phyloP scores from a whole-genome alignment of 352 stramenopile genomes.

The Lagenidium giganteum region DNA sequence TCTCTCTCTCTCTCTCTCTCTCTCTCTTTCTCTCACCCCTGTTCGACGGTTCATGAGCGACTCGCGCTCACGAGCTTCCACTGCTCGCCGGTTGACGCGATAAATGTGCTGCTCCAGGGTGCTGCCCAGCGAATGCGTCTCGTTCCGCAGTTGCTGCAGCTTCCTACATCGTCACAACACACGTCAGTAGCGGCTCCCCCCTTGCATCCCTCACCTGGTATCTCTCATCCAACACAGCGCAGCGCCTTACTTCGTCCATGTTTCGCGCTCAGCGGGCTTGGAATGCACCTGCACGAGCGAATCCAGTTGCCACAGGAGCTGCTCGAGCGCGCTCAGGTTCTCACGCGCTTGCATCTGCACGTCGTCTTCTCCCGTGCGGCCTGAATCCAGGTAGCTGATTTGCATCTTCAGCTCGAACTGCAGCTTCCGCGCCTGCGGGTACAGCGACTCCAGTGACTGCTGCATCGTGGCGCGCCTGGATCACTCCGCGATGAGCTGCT shows the following conservation, averaged over 20 bases:
- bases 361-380: constrained; percentile 41
- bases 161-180: constrained; percentile 25
- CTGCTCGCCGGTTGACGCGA: constrained; percentile 47
- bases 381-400: constrained; percentile 79
- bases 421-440: constrained; percentile 76
- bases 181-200: neutral
- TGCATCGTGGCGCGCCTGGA: constrained; percentile 12
- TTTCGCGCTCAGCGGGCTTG: constrained; percentile 50
- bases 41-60: constrained; percentile 65
- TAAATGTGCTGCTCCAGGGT: constrained; percentile 81
- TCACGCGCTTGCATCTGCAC: constrained; percentile 59
- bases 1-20: no score
- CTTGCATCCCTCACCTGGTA: neutral
- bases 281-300: constrained; percentile 65
- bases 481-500: no score
- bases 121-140: constrained; percentile 56
- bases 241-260: constrained; percentile 59
- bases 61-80: constrained; percentile 70
- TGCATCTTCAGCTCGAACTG: constrained; percentile 89
- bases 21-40: no score
- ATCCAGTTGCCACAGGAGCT: constrained; percentile 79
- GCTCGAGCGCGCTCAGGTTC: constrained; percentile 69
- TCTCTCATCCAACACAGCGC: neutral
- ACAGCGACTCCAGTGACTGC: constrained; percentile 65
- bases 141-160: constrained; percentile 65